Evolutionary conservation across 176 grass and related monocot genomes (phyloP), one percentile per base, ranked within the genome.

Genomic region (Guadua angustifolia): DNA sequence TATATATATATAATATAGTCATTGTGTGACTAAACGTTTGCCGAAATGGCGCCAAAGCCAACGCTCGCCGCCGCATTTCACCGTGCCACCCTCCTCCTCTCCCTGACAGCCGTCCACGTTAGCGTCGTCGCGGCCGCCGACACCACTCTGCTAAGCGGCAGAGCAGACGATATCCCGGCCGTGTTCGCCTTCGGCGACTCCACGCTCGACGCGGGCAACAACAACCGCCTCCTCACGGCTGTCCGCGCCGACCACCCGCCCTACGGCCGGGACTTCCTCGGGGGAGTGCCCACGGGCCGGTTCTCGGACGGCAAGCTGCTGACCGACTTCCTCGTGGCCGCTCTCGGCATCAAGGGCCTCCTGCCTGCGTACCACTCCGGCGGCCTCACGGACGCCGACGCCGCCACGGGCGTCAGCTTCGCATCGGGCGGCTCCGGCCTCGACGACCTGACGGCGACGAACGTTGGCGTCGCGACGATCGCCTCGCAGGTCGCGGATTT

Each of bases 181-280:
- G 82, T 97, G 75, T 97, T 97, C 83, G 91, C 87, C 11, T 93
- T 94, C 74, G 89, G 94, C 33, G 94, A 97, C 82, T 97, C 91
- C 0, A 91, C 94, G 69, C 55, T 97, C 43, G 94, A 97, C 87
- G 55, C 89, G 13, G 94, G 94, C 79, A 97, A 93, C 89, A 97
- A 97, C 84, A 97, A 93, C 86, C 45, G 56, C 12, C 74, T 94
- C 40, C 0, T 1, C 11, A 91, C 91, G 85, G 1, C 86, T n/a
- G 79, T 81, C 55, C 89, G 87, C 77, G 94, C 89, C 11, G 85
- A 93, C 68, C 89, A 91, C 78, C 39, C 79, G 18, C 91, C 94
- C 39, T 97, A 97, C 77, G 91, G 94, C 78, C 57, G 89, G 58
- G 74, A 78, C 71, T 91, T 97, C 85, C 89, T 84, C 1, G 82